phyloP scores from a whole-genome alignment of 257 asterid species.

The Salvia miltiorrhiza region DNA sequence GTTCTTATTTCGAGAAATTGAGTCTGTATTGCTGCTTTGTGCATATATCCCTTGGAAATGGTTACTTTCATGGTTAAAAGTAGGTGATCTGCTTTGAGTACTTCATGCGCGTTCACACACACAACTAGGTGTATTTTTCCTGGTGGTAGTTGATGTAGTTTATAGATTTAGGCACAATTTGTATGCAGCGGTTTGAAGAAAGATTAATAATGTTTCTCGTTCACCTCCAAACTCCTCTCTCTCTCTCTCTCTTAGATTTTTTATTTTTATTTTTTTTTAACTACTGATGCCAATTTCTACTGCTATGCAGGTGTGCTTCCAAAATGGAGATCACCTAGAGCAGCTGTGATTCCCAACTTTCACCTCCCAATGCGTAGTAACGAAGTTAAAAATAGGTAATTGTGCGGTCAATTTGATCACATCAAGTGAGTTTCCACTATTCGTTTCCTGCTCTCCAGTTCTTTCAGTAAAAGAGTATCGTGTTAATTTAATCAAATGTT shows the following conservation, averaged over 20 bases:
- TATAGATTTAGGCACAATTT: no score
- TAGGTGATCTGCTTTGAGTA: no score
- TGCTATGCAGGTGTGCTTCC: constrained; percentile 43
- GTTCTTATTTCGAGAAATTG: no score
- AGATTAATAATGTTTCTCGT: not conserved
- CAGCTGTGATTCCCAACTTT: constrained; percentile 61
- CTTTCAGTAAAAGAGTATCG: constrained; percentile 2
- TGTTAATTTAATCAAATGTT: not conserved
- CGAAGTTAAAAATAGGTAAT: constrained; percentile 82
- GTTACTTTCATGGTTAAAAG: no score
- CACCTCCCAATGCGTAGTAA: constrained; percentile 94
- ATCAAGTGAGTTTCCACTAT: not conserved
- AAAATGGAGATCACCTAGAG: constrained; percentile 67
- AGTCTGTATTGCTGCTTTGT: no score
- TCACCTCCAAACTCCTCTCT: no score
- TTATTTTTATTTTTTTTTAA: no score
- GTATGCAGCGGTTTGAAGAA: not conserved
- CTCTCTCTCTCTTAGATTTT: no score
- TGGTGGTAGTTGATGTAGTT: no score
- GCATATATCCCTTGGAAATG: no score
- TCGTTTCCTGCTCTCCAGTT: not conserved
- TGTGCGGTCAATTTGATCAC: not conserved
- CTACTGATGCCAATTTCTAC: constrained; percentile 16
- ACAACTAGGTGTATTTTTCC: no score
- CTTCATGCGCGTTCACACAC: no score